Conservation (phyloP, 192 early-diverging fungal species). For the Podochytrium sp. region DNA sequence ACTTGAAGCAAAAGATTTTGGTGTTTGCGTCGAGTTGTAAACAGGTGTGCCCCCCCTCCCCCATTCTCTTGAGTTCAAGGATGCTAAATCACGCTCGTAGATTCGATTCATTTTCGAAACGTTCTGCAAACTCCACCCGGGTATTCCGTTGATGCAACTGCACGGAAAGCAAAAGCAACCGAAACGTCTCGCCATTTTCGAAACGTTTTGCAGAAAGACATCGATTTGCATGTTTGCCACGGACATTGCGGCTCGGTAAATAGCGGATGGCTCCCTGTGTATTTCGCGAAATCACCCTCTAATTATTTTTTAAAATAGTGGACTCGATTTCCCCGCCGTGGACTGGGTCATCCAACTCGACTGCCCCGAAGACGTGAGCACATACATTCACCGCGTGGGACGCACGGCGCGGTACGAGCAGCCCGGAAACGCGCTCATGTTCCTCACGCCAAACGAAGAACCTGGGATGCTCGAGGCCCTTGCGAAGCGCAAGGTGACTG, state of each 20-base stretch:
- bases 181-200: conserved; percentile 92
- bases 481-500: conserved; percentile 77
- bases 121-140: conserved; percentile 94
- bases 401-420: conserved; percentile 95
- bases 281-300: not conserved
- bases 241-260: conserved; percentile 85
- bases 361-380: conserved; percentile 94
- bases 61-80: not conserved
- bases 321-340: conserved; percentile 96
- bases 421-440: conserved; percentile 82
- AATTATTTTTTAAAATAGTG: conserved; percentile 42
- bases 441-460: conserved; percentile 87
- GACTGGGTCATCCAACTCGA: conserved; percentile 99
- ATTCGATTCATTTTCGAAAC: conserved; percentile 91
- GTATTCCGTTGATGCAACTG: conserved; percentile 85
- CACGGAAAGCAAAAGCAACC: conserved; percentile 98
- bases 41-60: conserved; percentile 62
- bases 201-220: conserved; percentile 80
- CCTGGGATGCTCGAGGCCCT: conserved; percentile 79
- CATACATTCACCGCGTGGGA: conserved; percentile 98
- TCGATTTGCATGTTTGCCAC: conserved; percentile 87
- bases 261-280: not conserved
- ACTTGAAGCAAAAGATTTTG: conserved; percentile 85
- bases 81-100: conserved; percentile 22
- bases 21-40: conserved; percentile 97